These are phyloP conservation scores for Kazachstania viticola DNA, from an alignment of 805 yeast genomes.

Conservation along the genomic window DNA sequence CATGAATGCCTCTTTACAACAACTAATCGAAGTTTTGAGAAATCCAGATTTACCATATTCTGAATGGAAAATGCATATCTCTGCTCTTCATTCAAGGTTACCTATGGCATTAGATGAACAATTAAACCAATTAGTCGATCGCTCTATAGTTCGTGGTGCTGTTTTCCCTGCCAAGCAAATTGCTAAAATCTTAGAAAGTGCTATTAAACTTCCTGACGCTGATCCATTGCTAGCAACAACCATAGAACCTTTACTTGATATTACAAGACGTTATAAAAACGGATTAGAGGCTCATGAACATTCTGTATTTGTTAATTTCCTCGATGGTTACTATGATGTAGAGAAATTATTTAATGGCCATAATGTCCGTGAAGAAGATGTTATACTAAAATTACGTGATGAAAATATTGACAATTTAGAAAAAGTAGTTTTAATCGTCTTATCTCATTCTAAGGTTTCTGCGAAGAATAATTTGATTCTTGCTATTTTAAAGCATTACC, in stretches of 20 bases:
- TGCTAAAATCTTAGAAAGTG: conserved; percentile 56
- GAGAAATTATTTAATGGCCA: conserved; percentile 73
- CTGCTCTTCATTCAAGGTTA: conserved; percentile 87
- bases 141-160: conserved; percentile 51
- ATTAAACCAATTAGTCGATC: conserved; percentile 53
- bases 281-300: conserved; percentile 84
- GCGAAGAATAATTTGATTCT: conserved; percentile 83
- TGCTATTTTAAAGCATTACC: conserved; percentile 76
- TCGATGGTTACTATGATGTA: conserved; percentile 62
- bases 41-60: conserved; percentile 81
- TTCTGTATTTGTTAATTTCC: conserved; percentile 53
- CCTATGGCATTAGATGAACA: conserved; percentile 66
- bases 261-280: conserved; percentile 56
- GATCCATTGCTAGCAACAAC: conserved; percentile 45
- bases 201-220: conserved; percentile 35
- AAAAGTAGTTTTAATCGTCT: conserved; percentile 58
- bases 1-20: conserved; percentile 71
- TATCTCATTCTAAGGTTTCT: conserved; percentile 88
- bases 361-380: conserved; percentile 76
- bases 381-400: conserved; percentile 77
- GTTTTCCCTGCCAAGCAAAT: conserved; percentile 92
- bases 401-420: conserved; percentile 66
- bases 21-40: conserved; percentile 59
- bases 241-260: conserved; percentile 60
- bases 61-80: conserved; percentile 76